These are phyloP conservation scores for Vicia villosa DNA, from an alignment of 306 rosid species.

Conservation along the genomic window DNA sequence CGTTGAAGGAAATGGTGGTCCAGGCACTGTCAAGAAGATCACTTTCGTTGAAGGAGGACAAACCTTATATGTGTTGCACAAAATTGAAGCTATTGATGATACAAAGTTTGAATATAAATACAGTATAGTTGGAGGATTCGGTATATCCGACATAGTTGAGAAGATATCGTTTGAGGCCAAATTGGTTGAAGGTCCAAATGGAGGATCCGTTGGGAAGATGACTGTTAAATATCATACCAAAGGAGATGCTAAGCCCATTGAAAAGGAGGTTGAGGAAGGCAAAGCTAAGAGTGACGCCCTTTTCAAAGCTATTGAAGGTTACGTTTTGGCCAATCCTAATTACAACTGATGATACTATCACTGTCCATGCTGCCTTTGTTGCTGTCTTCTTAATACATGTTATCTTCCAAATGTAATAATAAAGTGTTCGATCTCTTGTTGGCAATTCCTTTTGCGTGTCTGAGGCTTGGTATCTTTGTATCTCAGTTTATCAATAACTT, in stretches of 20 bases:
- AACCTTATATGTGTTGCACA: slow-evolving; percentile 38
- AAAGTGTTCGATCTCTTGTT: neutral
- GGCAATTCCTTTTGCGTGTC: no score
- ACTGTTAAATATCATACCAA: slow-evolving; percentile 19
- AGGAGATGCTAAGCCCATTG: slow-evolving; percentile 40
- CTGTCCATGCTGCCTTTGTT: neutral
- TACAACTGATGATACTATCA: slow-evolving; percentile 23
- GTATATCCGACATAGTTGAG: slow-evolving; percentile 31
- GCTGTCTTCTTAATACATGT: neutral
- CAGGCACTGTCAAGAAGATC: slow-evolving; percentile 49
- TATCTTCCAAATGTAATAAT: no score
- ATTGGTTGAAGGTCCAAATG: slow-evolving; percentile 34
- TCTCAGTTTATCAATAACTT: no score
- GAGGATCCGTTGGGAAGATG: slow-evolving; percentile 40
- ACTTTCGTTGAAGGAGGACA: slow-evolving; percentile 37
- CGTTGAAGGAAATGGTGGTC: slow-evolving; percentile 48
- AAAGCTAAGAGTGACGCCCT: slow-evolving; percentile 44
- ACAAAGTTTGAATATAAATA: slow-evolving; percentile 37
- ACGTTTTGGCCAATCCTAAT: slow-evolving; percentile 42
- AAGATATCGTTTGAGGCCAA: slow-evolving; percentile 40
- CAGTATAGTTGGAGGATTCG: slow-evolving; percentile 44
- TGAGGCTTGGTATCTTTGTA: no score
- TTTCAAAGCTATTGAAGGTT: slow-evolving; percentile 48
- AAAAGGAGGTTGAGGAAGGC: slow-evolving; percentile 33
- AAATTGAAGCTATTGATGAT: slow-evolving; percentile 39